Evolutionary conservation across 257 asterid species (phyloP), one percentile per base, ranked within the genome.

Genomic region (Ophiorrhiza pumila): DNA sequence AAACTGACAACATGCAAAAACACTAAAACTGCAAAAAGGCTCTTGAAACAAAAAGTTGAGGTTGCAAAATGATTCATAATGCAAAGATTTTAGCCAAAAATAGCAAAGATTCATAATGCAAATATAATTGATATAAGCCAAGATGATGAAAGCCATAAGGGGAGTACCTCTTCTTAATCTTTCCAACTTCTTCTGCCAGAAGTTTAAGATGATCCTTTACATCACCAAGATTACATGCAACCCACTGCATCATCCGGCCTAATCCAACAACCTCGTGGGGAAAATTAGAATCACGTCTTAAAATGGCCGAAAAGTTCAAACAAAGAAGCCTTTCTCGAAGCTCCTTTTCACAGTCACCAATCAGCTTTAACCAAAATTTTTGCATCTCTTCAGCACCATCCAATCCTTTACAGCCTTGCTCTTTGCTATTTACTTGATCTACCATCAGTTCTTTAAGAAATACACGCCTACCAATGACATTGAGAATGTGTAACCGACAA

Each of bases 171-270:
- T 90, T 88, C 74, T 85, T 77, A 31, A 77, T 31, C 70, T 79
- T 81, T 68, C 78, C 68, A 59, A 87, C 82, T 85, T 87, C 80
- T 10, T 78, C 77, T 34, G 85, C 87, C 37, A 90, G 93, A 73
- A 72, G 65, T 78, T 77, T 82, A 18, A 87, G 70, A 67, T 72
- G 78, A 71, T 83, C 90, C 78, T 88, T 87, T 13, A 85, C 53
- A 79, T 62, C 55, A 67, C 80, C 60, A 39, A 17, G 72, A 74
- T 81, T 83, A 66, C 61, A 83, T 66, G 84, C 78, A 74, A 90
- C 87, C 92, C 97, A 91, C 69, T 83, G 90, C 88, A 79, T 84
- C 98, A 94, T 86, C 83, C 88, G 97, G 49, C 82, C 80, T 72
- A 79, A 75, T 69, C 93, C 99, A 78, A 80, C 73, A 27, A 64